Base-by-base conservation (phyloP, 495 filamentous ascomycete species). In the Apodospora peruviana region DNA sequence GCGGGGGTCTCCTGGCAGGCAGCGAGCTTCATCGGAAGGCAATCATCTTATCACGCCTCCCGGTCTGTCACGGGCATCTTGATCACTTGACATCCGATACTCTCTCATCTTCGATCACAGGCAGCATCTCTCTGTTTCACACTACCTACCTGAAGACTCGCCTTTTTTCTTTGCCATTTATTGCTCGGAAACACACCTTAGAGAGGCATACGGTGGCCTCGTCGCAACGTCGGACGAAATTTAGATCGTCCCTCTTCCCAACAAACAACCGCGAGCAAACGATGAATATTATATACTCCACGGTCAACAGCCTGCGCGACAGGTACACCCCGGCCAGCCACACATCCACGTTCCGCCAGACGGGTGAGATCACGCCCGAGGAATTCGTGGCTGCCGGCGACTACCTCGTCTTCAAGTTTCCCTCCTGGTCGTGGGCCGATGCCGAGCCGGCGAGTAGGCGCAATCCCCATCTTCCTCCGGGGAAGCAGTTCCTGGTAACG, bases 371-470 rank as follows among this genome's bases (percentile, higher is more conserved):
- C 69, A 97, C 94, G 0, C 91, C 91, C 36, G 94, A 96, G 63
- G 93, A 99, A 76, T 99, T 99, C 65, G 76, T 96, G 14, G 83
- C 85, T 3, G 94, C 93, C 2, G 93, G 94, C 56, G 93, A 99
- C 72, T 99, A 96, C 68, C 86, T 99, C 34, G 90, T 96, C 61
- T 95, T 91, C 82, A 97, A 96, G 73, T 99, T 99, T 69, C 93
- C 93, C 5, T 93, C 91, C 39, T 99, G 93, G 93, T 85, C 88
- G n/a, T 99, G 93, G 93, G 80, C 83, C 48, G 88, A 91, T 56
- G 91, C 91, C 40, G 88, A 90, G 9, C 78, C 79, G 17, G 78
- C 83, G 2, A 73, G 80, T 24, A 87, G 89, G 58, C 87, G 91
- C 40, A 87, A 87, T 16, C 67, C 74, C 43, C 86, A 95, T 59